phyloP scores from a whole-genome alignment of 2,329 filamentous ascomycete species.

The Dothistroma pini region DNA sequence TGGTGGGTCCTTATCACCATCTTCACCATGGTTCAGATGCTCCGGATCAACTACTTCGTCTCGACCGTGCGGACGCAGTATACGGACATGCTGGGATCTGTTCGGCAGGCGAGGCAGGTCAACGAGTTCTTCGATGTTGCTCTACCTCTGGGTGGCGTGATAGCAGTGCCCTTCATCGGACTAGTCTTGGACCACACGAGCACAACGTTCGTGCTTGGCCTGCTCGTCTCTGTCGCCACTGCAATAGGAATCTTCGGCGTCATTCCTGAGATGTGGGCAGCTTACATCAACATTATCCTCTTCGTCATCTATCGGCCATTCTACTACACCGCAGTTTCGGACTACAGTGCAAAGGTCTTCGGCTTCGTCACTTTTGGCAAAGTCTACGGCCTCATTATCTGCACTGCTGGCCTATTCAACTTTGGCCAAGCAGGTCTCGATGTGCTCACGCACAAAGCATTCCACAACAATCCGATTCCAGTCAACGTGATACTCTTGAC shows the following conservation, averaged over 20 bases:
- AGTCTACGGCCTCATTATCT: constrained; percentile 90
- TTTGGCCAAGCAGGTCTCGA: constrained; percentile 80
- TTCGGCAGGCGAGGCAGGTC: constrained; percentile 60
- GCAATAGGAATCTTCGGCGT: constrained; percentile 73
- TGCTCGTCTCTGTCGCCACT: constrained; percentile 69
- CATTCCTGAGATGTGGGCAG: constrained; percentile 66
- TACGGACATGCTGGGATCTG: constrained; percentile 64
- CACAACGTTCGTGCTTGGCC: constrained; percentile 65
- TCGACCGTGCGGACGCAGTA: constrained; percentile 83
- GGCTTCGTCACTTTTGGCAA: constrained; percentile 89
- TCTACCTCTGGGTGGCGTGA: constrained; percentile 74
- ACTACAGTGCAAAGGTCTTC: constrained; percentile 88
- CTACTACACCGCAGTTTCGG: constrained; percentile 85
- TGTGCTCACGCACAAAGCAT: constrained; percentile 69
- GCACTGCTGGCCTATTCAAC: constrained; percentile 76
- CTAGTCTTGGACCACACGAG: constrained; percentile 70
- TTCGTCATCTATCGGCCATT: constrained; percentile 84
- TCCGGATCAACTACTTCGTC: constrained; percentile 82
- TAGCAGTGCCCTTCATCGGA: constrained; percentile 86
- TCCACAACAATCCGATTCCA: constrained; percentile 68
- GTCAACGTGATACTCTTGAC: constrained; percentile 68
- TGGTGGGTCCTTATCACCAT: constrained; percentile 84
- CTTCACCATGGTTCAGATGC: constrained; percentile 63
- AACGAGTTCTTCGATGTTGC: constrained; percentile 87
- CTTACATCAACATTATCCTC: constrained; percentile 70